Evolutionary conservation across 495 filamentous ascomycete genomes (phyloP).

Genomic region (Cetradonia linearis): DNA sequence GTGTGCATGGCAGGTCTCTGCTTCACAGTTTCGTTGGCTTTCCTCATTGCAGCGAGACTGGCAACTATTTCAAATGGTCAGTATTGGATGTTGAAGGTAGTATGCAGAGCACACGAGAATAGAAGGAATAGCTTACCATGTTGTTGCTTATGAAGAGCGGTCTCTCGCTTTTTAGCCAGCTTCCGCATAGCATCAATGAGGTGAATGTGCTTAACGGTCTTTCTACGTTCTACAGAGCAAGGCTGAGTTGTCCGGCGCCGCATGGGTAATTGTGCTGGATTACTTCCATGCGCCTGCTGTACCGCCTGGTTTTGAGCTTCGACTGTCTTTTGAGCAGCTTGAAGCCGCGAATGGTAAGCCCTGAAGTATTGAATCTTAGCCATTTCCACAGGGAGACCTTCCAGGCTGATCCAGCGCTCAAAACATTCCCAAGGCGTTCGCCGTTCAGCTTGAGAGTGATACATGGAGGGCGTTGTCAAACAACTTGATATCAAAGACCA

Average conservation of each 20-base stretch:
- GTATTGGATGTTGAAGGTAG: constrained; percentile 10
- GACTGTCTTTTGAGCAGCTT: constrained; percentile 62
- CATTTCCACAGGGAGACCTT: constrained; percentile 84
- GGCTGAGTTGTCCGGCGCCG: constrained; percentile 60
- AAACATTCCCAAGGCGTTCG: constrained; percentile 98
- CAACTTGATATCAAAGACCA: constrained; percentile 86
- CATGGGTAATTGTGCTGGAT: constrained; percentile 47
- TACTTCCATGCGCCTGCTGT: constrained; percentile 45
- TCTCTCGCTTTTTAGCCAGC: constrained; percentile 86
- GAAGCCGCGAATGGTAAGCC: constrained; percentile 68
- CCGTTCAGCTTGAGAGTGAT: constrained; percentile 73
- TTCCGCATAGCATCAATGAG: constrained; percentile 93
- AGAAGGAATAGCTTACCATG: constrained; percentile 44
- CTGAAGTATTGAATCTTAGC: constrained; percentile 86
- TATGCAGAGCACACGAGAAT: background rate
- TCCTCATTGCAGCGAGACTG: constrained; percentile 57
- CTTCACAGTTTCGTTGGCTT: constrained; percentile 57
- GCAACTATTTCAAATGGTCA: constrained; percentile 36
- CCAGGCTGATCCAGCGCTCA: constrained; percentile 84
- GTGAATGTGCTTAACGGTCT: constrained; percentile 73
- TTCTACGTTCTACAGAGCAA: constrained; percentile 70
- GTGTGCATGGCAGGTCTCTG: constrained; percentile 53
- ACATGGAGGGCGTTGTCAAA: constrained; percentile 60
- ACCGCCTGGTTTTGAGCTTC: constrained; percentile 50
- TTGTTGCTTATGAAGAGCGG: constrained; percentile 71